Percentiles rank a stretch among this genome's conserved stretches.
Conservation (phyloP, 2,329 filamentous ascomycete species). For the Colletotrichum neosansevieriae region DNA sequence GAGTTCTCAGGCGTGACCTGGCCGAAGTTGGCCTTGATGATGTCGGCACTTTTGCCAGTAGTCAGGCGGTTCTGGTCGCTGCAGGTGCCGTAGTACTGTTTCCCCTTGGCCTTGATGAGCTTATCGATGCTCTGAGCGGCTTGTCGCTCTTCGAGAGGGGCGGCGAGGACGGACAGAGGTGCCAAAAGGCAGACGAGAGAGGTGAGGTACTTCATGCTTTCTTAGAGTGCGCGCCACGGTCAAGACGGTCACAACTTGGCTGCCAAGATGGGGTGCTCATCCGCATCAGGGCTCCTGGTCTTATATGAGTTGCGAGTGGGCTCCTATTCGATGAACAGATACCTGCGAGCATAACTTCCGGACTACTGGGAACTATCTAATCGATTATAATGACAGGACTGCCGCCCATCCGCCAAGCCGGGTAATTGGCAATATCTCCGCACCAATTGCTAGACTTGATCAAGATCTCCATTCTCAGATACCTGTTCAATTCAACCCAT, state of each 20-base stretch:
- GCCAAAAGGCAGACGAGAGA: slow-evolving; percentile 51
- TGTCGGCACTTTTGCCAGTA: slow-evolving; percentile 61
- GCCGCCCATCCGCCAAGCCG: not conserved
- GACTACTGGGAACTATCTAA: not conserved
- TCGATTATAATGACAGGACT: not conserved
- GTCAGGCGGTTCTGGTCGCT: slow-evolving; percentile 66
- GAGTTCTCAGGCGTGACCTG: slow-evolving; percentile 76
- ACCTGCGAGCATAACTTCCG: too few relatives aligned
- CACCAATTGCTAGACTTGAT: not conserved
- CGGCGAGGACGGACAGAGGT: slow-evolving; percentile 53
- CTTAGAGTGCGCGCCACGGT: not conserved
- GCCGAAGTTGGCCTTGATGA: slow-evolving; percentile 72
- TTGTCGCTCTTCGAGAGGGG: slow-evolving; percentile 52
- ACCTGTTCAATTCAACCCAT: not conserved
- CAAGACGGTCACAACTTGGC: not conserved
- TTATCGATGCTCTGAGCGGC: slow-evolving; percentile 63
- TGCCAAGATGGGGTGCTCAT: not conserved
- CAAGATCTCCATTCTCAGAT: not conserved
- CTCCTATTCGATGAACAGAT: too few relatives aligned
- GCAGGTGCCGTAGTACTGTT: slow-evolving; percentile 73
- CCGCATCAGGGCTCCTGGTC: too few relatives aligned
- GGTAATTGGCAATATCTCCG: slow-evolving; percentile 2
- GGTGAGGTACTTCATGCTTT: slow-evolving; percentile 43
- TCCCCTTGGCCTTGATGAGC: slow-evolving; percentile 71
- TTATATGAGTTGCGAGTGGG: too few relatives aligned